phyloP scores from a whole-genome alignment of 129 eudicot species.

The Artemisia tridentata region DNA sequence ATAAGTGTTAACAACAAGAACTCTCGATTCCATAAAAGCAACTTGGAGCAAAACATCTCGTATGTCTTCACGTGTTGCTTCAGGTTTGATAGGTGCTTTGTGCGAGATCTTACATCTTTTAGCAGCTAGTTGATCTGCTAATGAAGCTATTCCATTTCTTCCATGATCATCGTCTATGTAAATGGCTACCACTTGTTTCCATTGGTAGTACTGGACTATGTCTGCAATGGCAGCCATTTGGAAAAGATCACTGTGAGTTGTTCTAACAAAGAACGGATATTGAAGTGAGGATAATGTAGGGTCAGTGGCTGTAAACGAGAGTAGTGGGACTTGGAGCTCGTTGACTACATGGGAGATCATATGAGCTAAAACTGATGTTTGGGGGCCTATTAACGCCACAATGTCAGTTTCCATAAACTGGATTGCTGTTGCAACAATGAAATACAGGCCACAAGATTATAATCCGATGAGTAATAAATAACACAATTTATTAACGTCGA shows the following conservation, averaged over 20 bases:
- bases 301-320: conserved; percentile 77
- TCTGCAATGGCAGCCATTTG: conserved; percentile 89
- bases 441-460: background rate
- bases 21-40: conserved; percentile 55
- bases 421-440: conserved; percentile 42
- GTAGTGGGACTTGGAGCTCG: conserved; percentile 69
- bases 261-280: conserved; percentile 64
- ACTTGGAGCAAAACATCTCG: conserved; percentile 48
- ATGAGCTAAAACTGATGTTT: conserved; percentile 70
- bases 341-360: conserved; percentile 58
- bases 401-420: conserved; percentile 59
- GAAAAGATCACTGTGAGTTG: conserved; percentile 66
- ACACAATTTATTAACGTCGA: conserved; percentile 1
- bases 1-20: conserved; percentile 56
- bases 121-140: conserved; percentile 56
- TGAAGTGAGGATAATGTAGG: conserved; percentile 82
- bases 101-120: conserved; percentile 57
- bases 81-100: conserved; percentile 48
- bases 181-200: conserved; percentile 70
- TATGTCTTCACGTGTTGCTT: conserved; percentile 40
- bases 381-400: conserved; percentile 81
- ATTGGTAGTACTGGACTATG: conserved; percentile 51
- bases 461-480: conserved; percentile 1
- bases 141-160: conserved; percentile 64
- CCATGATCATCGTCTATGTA: conserved; percentile 77